These are phyloP conservation scores for Ophiostoma triangulosporum DNA, from an alignment of 2,329 filamentous ascomycete species.

Conservation along the genomic window DNA sequence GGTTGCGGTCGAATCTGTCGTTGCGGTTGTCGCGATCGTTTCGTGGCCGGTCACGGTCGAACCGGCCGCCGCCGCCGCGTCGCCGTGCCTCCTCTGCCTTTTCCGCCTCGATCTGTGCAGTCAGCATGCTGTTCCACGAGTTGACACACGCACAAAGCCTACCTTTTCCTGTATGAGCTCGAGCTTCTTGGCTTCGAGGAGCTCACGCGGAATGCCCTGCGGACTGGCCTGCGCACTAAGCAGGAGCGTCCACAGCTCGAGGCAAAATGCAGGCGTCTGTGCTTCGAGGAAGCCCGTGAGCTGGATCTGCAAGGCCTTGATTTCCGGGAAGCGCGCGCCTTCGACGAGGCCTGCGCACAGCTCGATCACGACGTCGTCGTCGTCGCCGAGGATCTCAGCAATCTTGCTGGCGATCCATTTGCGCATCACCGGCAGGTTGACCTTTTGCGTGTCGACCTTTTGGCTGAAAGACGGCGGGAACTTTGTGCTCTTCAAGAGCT, in stretches of 20 bases:
- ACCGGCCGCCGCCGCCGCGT: constrained; percentile 40
- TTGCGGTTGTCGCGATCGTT: constrained; percentile 1
- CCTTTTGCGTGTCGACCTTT: constrained; percentile 95
- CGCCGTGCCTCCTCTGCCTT: constrained; percentile 56
- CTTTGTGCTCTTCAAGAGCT: constrained; percentile 80
- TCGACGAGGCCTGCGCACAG: constrained; percentile 61
- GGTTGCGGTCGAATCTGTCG: constrained; percentile 18
- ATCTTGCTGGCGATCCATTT: constrained; percentile 93
- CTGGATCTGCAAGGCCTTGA: constrained; percentile 89
- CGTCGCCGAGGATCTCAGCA: constrained; percentile 73
- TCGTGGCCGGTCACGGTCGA: constrained; percentile 29
- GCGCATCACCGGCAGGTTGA: constrained; percentile 84
- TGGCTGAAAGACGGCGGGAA: constrained; percentile 87
- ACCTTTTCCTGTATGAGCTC: constrained; percentile 95
- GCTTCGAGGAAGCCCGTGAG: constrained; percentile 92
- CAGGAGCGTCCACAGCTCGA: constrained; percentile 84
- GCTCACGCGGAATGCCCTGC: constrained; percentile 84
- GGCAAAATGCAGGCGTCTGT: constrained; percentile 78
- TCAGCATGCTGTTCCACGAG: too few relatives aligned
- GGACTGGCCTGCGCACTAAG: constrained; percentile 80
- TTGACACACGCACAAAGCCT: constrained; percentile 8
- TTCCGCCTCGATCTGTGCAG: constrained; percentile 60
- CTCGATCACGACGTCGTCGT: constrained; percentile 93
- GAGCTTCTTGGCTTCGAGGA: constrained; percentile 89
- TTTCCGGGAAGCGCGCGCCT: constrained; percentile 48